phyloP scores from a whole-genome alignment of 441 rosid species.

The Geranium incanum region DNA sequence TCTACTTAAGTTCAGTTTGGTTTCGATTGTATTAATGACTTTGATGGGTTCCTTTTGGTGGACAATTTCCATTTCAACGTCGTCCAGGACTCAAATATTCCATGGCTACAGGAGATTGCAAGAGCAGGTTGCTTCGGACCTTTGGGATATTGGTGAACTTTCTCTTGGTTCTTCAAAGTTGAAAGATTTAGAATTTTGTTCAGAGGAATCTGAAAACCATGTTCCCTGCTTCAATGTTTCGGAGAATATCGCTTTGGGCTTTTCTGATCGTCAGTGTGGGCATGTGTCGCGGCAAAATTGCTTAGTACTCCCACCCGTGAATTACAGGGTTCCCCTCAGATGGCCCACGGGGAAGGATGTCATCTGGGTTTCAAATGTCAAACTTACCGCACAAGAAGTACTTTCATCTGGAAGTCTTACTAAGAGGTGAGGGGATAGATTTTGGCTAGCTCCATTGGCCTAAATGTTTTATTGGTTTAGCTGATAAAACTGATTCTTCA shows the following conservation, averaged over 20 bases:
- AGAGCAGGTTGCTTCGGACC: conserved; percentile 86
- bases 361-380: conserved; percentile 83
- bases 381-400: conserved; percentile 84
- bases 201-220: conserved; percentile 52
- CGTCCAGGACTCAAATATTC: conserved; percentile 65
- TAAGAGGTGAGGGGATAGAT: conserved; percentile 50
- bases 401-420: conserved; percentile 92
- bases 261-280: conserved; percentile 58
- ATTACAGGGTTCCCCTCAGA: conserved; percentile 80
- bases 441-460: neutral
- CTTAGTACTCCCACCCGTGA: conserved; percentile 62
- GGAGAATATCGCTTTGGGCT: conserved; percentile 53
- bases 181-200: conserved; percentile 74
- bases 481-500: neutral
- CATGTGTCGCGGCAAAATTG: conserved; percentile 49
- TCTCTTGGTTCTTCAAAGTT: conserved; percentile 67
- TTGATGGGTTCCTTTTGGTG: conserved; percentile 88
- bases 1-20: conserved; percentile 59
- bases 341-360: conserved; percentile 99
- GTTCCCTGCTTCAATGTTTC: conserved; percentile 85
- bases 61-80: conserved; percentile 69
- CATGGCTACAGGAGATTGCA: conserved; percentile 76
- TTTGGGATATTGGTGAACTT: conserved; percentile 87
- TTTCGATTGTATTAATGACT: conserved; percentile 58
- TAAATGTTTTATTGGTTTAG: neutral